Evolutionary conservation across 805 yeast species (phyloP).

Genomic region (Candida khao-thaluensis): DNA sequence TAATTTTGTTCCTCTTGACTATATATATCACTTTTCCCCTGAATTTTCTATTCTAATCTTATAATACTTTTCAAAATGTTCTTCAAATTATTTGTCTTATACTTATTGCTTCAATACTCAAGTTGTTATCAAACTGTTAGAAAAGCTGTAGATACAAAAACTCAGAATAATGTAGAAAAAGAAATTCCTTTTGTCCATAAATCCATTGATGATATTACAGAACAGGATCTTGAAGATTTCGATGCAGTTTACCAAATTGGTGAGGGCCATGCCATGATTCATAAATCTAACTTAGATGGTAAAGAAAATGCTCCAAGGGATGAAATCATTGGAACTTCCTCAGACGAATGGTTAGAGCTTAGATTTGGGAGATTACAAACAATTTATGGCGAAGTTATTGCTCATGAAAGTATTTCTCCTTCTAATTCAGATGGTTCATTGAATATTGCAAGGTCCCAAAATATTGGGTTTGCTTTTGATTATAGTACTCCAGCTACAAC

Average conservation of each 20-base stretch:
- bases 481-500: neutral
- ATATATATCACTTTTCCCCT: too few relatives aligned
- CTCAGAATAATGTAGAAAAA: neutral
- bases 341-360: slow-evolving; percentile 14
- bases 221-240: slow-evolving; percentile 8
- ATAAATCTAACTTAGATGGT: slow-evolving; percentile 10
- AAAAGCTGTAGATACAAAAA: neutral
- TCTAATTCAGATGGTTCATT: slow-evolving; percentile 6
- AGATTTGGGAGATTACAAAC: neutral
- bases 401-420: slow-evolving; percentile 1
- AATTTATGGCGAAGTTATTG: slow-evolving; percentile 7
- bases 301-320: slow-evolving; percentile 1
- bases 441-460: slow-evolving; percentile 1
- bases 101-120: neutral
- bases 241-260: slow-evolving; percentile 10
- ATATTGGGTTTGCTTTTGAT: slow-evolving; percentile 7
- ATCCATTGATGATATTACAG: slow-evolving; percentile 1
- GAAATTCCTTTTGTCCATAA: neutral
- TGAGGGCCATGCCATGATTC: slow-evolving; percentile 10
- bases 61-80: too few relatives aligned
- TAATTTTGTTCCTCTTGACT: too few relatives aligned
- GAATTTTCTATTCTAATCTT: too few relatives aligned
- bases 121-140: neutral
- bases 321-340: neutral
- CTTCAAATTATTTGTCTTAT: too few relatives aligned